Conservation (phyloP, 768 basidiomycete species). For the Leccinum longicurvipes region DNA sequence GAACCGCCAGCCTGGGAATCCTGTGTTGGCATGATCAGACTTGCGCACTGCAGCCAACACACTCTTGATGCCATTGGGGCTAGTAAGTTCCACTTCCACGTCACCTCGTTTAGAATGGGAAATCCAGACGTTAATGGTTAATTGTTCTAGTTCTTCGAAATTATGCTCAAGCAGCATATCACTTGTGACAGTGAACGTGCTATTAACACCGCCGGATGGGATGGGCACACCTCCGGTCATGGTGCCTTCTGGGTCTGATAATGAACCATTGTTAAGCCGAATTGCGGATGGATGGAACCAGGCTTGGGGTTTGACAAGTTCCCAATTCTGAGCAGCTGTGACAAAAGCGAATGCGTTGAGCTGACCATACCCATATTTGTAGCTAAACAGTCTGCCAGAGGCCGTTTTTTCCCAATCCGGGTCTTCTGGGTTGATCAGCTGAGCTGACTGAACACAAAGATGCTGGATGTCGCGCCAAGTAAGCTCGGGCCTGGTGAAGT, state of each 20-base stretch:
- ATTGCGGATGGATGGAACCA: constrained; percentile 80
- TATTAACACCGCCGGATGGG: constrained; percentile 56
- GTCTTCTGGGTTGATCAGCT: constrained; percentile 80
- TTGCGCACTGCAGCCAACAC: constrained; percentile 72
- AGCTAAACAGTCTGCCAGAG: constrained; percentile 50
- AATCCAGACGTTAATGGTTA: constrained; percentile 93
- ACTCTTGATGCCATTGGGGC: constrained; percentile 83
- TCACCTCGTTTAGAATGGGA: constrained; percentile 84
- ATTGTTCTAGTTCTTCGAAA: constrained; percentile 85
- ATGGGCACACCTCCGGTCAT: constrained; percentile 70
- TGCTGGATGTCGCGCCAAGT: constrained; percentile 97
- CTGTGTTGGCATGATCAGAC: constrained; percentile 59
- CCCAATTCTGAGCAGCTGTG: constrained; percentile 76
- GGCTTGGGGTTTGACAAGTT: constrained; percentile 88
- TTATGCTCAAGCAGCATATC: constrained; percentile 70
- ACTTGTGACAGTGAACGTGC: constrained; percentile 62
- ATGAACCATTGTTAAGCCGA: constrained; percentile 59
- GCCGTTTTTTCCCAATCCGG: constrained; percentile 92
- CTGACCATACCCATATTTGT: constrained; percentile 95
- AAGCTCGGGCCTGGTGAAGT: constrained; percentile 70
- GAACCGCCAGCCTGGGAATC: constrained; percentile 96
- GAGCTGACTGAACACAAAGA: constrained; percentile 73
- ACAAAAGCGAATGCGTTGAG: constrained; percentile 83
- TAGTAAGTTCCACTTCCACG: constrained; percentile 85
- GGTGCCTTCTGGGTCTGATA: constrained; percentile 40